These are phyloP conservation scores for Plasmodium knowlesi DNA, from an alignment of 169 alveolate genomes.

Conservation along the genomic window DNA sequence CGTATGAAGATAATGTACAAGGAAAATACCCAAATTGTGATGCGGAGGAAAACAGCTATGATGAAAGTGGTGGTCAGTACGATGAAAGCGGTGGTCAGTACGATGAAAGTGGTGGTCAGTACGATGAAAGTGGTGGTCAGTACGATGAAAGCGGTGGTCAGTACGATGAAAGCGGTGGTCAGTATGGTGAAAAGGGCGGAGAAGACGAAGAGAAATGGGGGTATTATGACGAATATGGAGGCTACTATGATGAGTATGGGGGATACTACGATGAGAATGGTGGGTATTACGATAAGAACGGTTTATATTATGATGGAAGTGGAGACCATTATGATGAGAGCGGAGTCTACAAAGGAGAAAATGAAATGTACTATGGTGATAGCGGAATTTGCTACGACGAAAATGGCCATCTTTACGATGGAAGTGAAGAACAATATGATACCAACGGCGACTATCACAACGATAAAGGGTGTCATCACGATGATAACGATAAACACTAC, in stretches of 20 bases:
- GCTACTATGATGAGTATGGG: conserved; percentile 1
- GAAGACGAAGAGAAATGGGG: background rate
- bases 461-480: background rate
- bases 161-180: background rate
- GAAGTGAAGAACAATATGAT: background rate
- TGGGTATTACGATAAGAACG: background rate
- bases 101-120: background rate
- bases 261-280: background rate
- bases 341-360: background rate
- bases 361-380: background rate
- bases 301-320: conserved; percentile 29
- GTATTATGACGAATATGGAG: background rate
- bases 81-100: background rate
- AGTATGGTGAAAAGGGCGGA: background rate
- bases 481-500: background rate
- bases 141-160: background rate
- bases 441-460: background rate
- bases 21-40: background rate
- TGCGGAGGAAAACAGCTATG: background rate
- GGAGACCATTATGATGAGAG: conserved; percentile 20
- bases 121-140: background rate
- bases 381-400: background rate
- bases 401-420: background rate
- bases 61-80: background rate
- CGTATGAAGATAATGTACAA: conserved; percentile 7